These are phyloP conservation scores for Gonapodya prolifera DNA, from an alignment of 192 early-diverging fungal genomes.

Conservation along the genomic window DNA sequence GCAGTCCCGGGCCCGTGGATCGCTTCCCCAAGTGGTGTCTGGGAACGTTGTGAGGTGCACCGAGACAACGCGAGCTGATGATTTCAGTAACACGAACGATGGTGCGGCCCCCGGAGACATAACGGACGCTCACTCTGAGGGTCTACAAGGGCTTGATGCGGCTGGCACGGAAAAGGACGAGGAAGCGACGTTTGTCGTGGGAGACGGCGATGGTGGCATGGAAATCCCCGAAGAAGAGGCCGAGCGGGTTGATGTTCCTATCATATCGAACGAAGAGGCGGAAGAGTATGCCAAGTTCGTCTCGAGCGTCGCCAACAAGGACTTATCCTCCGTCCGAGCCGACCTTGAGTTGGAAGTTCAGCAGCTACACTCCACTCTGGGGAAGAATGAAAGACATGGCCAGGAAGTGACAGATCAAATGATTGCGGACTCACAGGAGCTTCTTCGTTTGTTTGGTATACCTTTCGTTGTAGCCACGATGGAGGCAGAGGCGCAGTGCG, in stretches of 20 bases:
- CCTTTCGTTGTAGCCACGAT: conserved; percentile 86
- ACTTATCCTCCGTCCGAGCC: conserved; percentile 21
- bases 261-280: conserved; percentile 22
- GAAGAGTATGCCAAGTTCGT: conserved; percentile 57
- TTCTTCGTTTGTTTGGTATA: conserved; percentile 82
- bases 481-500: conserved; percentile 98
- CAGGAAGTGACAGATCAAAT: conserved; percentile 55
- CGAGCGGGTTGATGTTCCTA: neutral
- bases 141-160: no score
- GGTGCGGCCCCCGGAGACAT: no score
- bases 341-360: conserved; percentile 41
- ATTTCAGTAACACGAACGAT: no score
- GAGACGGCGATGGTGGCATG: no score
- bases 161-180: no score
- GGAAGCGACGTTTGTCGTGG: no score
- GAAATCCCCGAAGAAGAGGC: neutral
- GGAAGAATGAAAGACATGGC: conserved; percentile 41
- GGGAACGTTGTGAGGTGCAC: no score
- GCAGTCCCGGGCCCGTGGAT: no score
- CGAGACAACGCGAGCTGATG: no score
- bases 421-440: conserved; percentile 58
- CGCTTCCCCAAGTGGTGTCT: no score
- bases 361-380: conserved; percentile 28
- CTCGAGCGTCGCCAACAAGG: conserved; percentile 24
- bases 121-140: no score